Conservation (phyloP, 345 rosid genomes). For the Citropsis articulata region DNA sequence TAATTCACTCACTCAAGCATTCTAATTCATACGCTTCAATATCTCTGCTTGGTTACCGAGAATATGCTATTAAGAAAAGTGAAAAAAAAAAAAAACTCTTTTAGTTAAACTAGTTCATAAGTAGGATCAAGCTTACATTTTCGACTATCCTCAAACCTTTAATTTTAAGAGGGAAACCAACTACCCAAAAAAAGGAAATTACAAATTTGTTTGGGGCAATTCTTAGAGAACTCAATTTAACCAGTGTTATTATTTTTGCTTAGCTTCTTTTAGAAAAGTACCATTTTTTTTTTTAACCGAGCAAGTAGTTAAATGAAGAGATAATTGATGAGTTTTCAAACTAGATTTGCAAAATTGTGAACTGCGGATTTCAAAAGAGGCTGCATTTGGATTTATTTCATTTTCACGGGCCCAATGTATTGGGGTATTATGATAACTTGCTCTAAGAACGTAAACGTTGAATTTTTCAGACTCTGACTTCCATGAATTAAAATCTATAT, state of each 20-base stretch:
- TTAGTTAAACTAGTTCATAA: background rate
- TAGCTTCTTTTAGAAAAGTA: background rate
- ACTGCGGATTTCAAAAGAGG: background rate
- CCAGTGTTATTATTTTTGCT: background rate
- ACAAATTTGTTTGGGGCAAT: background rate
- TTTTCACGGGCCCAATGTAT: background rate
- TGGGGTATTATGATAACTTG: background rate
- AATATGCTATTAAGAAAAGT: constrained; percentile 6
- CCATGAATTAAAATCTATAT: background rate
- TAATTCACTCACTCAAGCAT: background rate
- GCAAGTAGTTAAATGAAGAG: background rate
- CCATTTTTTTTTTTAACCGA: background rate
- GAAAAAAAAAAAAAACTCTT: background rate
- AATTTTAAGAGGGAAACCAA: background rate
- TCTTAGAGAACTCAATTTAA: background rate
- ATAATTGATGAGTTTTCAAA: background rate
- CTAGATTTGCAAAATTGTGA: background rate
- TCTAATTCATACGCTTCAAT: background rate
- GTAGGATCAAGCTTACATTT: background rate
- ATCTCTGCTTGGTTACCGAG: background rate
- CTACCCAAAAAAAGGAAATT: no score
- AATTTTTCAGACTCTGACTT: constrained; percentile 12
- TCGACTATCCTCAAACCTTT: background rate
- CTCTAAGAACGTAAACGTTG: constrained; percentile 6
- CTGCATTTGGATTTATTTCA: background rate